Evolutionary conservation across 2,329 filamentous ascomycete genomes (phyloP).

Genomic region (Fusarium domesticum): DNA sequence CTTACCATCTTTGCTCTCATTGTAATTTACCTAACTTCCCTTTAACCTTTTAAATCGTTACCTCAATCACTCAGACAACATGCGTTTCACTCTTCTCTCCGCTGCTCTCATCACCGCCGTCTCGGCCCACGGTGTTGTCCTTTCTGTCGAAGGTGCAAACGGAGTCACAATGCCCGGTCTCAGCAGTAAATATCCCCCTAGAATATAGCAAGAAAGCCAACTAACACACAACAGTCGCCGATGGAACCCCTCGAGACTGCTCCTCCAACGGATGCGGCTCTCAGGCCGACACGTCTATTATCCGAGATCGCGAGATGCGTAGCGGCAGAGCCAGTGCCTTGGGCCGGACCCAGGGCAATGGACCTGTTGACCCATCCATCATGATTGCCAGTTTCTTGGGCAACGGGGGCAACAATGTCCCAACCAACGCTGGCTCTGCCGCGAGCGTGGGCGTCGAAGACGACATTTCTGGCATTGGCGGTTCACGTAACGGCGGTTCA

Average conservation of each 20-base stretch:
- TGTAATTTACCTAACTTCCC: not conserved
- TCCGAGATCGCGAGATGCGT: conserved; percentile 57
- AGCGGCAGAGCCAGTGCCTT: conserved; percentile 53
- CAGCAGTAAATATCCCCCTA: conserved; percentile 22
- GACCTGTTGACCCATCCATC: conserved; percentile 54
- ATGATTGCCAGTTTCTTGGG: conserved; percentile 62
- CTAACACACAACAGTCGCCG: conserved; percentile 44
- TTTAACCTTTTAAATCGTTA: not conserved
- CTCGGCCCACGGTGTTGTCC: conserved; percentile 58
- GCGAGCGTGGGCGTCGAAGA: conserved; percentile 44
- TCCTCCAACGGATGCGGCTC: conserved; percentile 58
- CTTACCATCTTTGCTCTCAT: not conserved
- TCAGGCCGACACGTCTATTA: conserved; percentile 69
- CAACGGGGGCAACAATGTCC: conserved; percentile 23
- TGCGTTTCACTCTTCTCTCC: conserved; percentile 31
- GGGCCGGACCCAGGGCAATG: conserved; percentile 60
- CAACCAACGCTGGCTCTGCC: conserved; percentile 39
- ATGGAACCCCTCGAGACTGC: conserved; percentile 68
- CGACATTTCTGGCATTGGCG: conserved; percentile 36
- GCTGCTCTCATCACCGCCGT: conserved; percentile 44
- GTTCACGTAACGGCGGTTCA: too few relatives aligned
- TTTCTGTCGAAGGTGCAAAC: conserved; percentile 56
- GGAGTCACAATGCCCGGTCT: conserved; percentile 62
- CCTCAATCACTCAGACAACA: conserved; percentile 18
- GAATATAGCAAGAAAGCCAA: not conserved